A percentile compares a stretch with the other conserved stretches of the same genome.
Conservation (phyloP, 1,284 basidiomycete species). For the Afroboletus lepidellus region DNA sequence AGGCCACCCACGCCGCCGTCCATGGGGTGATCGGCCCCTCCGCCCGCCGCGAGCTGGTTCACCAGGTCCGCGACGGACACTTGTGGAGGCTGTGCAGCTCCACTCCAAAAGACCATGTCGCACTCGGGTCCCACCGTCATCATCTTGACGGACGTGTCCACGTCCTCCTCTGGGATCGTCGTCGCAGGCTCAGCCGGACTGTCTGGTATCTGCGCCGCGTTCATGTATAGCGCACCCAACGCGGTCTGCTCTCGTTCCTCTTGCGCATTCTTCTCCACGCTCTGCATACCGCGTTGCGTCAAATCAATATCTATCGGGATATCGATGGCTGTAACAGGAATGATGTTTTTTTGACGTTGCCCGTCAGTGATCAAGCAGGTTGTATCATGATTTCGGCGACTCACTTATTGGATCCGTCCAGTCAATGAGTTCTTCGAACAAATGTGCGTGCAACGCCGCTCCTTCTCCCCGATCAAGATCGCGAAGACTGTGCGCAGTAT, state of each 20-base stretch:
- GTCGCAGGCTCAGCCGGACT: conserved; percentile 67
- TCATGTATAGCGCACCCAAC: conserved; percentile 70
- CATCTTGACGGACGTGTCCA: conserved; percentile 55
- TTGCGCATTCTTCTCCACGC: conserved; percentile 63
- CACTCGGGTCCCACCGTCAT: conserved; percentile 71
- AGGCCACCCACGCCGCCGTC: conserved; percentile 13
- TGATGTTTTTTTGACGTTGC: neutral
- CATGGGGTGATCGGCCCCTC: conserved; percentile 30
- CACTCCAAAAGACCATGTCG: conserved; percentile 63
- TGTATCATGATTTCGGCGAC: conserved; percentile 17
- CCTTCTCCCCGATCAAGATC: conserved; percentile 83
- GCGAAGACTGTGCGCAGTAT: conserved; percentile 65
- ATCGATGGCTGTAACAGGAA: conserved; percentile 52
- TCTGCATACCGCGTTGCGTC: conserved; percentile 57
- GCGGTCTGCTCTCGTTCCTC: conserved; percentile 77
- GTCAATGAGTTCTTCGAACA: conserved; percentile 81
- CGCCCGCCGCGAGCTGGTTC: conserved; percentile 55
- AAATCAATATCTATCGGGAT: conserved; percentile 55
- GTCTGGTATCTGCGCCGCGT: conserved; percentile 66
- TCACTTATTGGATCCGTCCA: conserved; percentile 77
- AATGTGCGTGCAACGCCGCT: conserved; percentile 71
- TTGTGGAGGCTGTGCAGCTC: conserved; percentile 34
- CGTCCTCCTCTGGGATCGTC: conserved; percentile 63
- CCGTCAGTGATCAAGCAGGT: conserved; percentile 20
- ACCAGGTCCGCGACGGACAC: conserved; percentile 67